Evolutionary conservation across 768 basidiomycete species (phyloP).

Genomic region (Sistotremastrum niveocremeum): DNA sequence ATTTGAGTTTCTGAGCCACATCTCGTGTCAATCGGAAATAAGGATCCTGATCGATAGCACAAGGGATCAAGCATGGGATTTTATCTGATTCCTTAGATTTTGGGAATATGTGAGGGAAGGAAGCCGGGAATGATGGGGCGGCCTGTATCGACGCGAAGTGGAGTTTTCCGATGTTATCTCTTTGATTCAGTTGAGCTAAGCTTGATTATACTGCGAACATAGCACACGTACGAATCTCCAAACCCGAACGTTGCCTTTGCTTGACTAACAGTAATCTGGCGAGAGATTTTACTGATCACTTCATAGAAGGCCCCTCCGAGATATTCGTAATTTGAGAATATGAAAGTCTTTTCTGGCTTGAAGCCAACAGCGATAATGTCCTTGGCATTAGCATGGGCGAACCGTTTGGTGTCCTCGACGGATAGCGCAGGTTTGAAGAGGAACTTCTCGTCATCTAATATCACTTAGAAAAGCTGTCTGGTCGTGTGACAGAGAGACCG

Average conservation of each 20-base stretch:
- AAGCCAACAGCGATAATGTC: constrained; percentile 98
- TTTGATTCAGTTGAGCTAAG: constrained; percentile 17
- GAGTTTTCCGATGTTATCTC: constrained; percentile 96
- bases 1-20: constrained; percentile 85
- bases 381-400: constrained; percentile 75
- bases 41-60: constrained; percentile 95
- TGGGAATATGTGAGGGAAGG: constrained; percentile 89
- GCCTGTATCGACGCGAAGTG: constrained; percentile 96
- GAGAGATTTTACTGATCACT: constrained; percentile 85
- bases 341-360: constrained; percentile 84
- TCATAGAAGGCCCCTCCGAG: constrained; percentile 89
- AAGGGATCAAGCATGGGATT: constrained; percentile 90
- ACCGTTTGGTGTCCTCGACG: constrained; percentile 73
- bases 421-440: constrained; percentile 92
- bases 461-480: background rate
- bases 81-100: constrained; percentile 46
- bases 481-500: constrained; percentile 5
- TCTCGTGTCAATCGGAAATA: constrained; percentile 98
- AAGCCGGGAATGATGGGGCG: constrained; percentile 92
- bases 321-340: constrained; percentile 86
- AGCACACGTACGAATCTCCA: constrained; percentile 65
- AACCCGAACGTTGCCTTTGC: constrained; percentile 95
- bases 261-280: constrained; percentile 87
- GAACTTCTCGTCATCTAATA: constrained; percentile 93
- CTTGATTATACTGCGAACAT: background rate